These are phyloP conservation scores for Hericium erinaceus DNA, from an alignment of 768 basidiomycete genomes.

Conservation along the genomic window DNA sequence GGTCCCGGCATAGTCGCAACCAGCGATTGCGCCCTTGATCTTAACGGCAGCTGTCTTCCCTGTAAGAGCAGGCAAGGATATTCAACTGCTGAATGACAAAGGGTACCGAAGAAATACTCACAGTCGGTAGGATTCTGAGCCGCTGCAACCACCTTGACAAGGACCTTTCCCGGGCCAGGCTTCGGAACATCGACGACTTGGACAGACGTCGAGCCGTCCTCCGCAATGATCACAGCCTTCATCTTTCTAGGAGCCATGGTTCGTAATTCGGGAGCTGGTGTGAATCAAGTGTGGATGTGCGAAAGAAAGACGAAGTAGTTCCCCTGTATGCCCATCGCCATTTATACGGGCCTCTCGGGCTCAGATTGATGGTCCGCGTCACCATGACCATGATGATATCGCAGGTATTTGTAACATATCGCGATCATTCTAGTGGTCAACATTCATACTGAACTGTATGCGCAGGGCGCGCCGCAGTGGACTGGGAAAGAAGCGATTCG, in stretches of 20 bases:
- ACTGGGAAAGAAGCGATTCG: too few relatives aligned
- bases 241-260: background rate
- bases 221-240: background rate
- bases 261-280: too few relatives aligned
- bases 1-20: conserved; percentile 10
- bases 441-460: too few relatives aligned
- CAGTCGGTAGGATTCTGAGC: conserved; percentile 3
- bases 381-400: too few relatives aligned
- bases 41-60: background rate
- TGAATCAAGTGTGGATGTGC: too few relatives aligned
- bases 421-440: too few relatives aligned
- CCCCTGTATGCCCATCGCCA: too few relatives aligned
- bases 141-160: conserved; percentile 1
- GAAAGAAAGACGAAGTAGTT: too few relatives aligned
- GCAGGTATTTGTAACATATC: too few relatives aligned
- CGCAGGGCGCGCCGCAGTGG: too few relatives aligned
- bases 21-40: conserved; percentile 1
- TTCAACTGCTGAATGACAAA: background rate
- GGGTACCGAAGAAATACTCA: background rate
- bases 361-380: too few relatives aligned
- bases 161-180: background rate
- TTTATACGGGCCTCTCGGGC: too few relatives aligned
- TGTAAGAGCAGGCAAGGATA: background rate
- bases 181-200: background rate
- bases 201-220: background rate